Evolutionary conservation across 2,329 filamentous ascomycete genomes (phyloP), one percentile per base, ranked within the genome.

Genomic region (Trichocomaceae sp.): DNA sequence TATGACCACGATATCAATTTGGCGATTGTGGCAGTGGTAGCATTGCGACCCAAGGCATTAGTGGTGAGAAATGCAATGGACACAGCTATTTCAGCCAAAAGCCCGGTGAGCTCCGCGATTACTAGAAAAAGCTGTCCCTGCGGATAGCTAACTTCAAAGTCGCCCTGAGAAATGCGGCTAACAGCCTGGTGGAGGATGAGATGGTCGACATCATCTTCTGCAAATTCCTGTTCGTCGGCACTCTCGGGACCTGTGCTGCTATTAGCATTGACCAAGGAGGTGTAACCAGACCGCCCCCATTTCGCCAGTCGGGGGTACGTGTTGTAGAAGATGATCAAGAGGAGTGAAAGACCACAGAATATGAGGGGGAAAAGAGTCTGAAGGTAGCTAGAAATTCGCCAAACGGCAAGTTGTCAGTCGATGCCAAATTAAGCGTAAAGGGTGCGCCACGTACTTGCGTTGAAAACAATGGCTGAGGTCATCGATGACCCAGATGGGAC

Each of bases 1-100:
- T 97, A 99, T 51, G 82, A 71, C 92, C 93, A 97, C 29, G 83
- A 83, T 10, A 83, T 72, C 33, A 96, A 75, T 49, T 85, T 85
- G 2, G 83, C 81, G 49, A 87, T 76, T 9, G 84, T 82, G 22
- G 84, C 83, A 54, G 83, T 65, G 17, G 73, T 78, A 50, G 82
- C 83, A 58, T 79, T 77, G 17, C 72, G 72, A 20, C 80, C 81
- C 74, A 82, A 87, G 42, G 79, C 76, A 35, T 79, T 74, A 1
- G 82, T 81, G 1, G 82, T 71, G 52, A 93, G 76, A 8, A 84
- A 81, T 9, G 83, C 72, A 17, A 85, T 72, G 62, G 90, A 90
- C 57, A 91, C 73, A 1, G 75, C 83, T 54, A 96, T 72, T 61
- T 93, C 79, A 12, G 81, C 88, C 52, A 85, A 69, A 33, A 96